phyloP scores from a whole-genome alignment of 148 eudicot species.

The Rhododendron simsii region DNA sequence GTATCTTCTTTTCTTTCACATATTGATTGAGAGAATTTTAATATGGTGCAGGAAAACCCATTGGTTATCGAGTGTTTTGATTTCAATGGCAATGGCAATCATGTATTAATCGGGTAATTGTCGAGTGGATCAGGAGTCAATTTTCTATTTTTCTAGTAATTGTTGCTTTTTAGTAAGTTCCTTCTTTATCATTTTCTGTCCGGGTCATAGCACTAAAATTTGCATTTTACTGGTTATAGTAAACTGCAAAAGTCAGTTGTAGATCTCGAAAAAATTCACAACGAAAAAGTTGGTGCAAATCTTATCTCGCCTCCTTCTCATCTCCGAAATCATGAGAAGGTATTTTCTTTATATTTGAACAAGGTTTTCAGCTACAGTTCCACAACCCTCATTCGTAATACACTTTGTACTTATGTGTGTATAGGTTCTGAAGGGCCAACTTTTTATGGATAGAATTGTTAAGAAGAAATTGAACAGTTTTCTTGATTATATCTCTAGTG shows the following conservation, averaged over 20 bases:
- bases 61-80: slow-evolving; percentile 85
- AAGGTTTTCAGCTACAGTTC: not conserved
- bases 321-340: slow-evolving; percentile 65
- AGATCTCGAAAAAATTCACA: slow-evolving; percentile 55
- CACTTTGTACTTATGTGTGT: slow-evolving; percentile 31
- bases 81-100: slow-evolving; percentile 71
- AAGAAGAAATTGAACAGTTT: slow-evolving; percentile 75
- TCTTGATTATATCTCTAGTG: slow-evolving; percentile 89
- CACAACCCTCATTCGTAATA: slow-evolving; percentile 1
- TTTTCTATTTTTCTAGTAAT: not conserved
- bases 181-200: not conserved
- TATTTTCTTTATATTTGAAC: slow-evolving; percentile 7
- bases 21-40: not conserved
- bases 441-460: slow-evolving; percentile 59
- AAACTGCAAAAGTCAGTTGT: slow-evolving; percentile 67
- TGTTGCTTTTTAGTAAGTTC: not conserved
- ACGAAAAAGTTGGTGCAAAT: slow-evolving; percentile 49
- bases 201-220: not conserved
- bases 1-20: no score
- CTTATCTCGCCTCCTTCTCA: slow-evolving; percentile 50
- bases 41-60: slow-evolving; percentile 67
- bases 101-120: slow-evolving; percentile 70
- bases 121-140: not conserved
- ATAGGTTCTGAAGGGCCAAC: slow-evolving; percentile 74
- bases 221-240: slow-evolving; percentile 29